Conservation (phyloP, 176 grass and related monocot genomes). For the Avena atlantica region DNA sequence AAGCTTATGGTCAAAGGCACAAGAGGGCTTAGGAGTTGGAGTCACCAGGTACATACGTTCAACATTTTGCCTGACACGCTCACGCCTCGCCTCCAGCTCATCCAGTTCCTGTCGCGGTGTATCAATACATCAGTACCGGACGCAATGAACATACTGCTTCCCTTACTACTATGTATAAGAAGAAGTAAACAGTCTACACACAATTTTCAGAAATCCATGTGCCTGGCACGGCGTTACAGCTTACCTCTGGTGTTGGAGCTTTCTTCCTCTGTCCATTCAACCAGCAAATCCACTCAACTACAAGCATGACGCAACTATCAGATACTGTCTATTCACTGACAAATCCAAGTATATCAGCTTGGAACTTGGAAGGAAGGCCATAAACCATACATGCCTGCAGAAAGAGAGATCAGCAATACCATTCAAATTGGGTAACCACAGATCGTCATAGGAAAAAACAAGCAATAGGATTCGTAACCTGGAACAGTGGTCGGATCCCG, state of each 20-base stretch:
- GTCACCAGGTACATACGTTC: constrained; percentile 56
- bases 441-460: neutral
- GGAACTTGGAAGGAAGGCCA: constrained; percentile 39
- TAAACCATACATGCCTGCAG: constrained; percentile 60
- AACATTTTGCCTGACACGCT: constrained; percentile 79
- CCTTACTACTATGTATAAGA: too few relatives aligned
- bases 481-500: constrained; percentile 78
- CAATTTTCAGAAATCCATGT: neutral
- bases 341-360: constrained; percentile 9
- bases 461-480: constrained; percentile 55
- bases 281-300: constrained; percentile 99
- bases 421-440: neutral
- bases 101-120: constrained; percentile 64
- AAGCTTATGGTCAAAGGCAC: neutral
- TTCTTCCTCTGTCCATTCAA: constrained; percentile 95
- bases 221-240: neutral
- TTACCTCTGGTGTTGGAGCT: constrained; percentile 83
- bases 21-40: neutral
- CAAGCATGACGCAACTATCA: constrained; percentile 43
- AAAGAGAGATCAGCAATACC: neutral
- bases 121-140: constrained; percentile 23
- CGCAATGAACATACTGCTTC: constrained; percentile 1
- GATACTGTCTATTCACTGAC: neutral
- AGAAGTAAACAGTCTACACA: neutral
- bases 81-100: constrained; percentile 79